Conservation (phyloP, 768 basidiomycete genomes). For the Rhodotorula toruloides region DNA sequence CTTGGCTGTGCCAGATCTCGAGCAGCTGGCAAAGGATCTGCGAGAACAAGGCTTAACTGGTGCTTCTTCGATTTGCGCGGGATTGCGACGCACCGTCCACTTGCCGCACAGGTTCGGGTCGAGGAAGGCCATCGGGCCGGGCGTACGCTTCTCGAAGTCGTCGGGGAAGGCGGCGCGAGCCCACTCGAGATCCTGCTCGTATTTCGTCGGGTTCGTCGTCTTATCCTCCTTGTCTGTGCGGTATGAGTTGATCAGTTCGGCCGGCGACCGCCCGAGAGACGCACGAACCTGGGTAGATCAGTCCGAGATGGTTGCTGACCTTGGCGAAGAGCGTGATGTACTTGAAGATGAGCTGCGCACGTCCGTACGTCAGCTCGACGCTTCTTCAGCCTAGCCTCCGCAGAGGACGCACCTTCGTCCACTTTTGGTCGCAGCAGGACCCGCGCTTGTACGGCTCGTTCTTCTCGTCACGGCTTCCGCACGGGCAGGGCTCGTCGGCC, state of each 20-base stretch:
- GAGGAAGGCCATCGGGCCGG: conserved; percentile 62
- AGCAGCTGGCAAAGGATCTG: conserved; percentile 67
- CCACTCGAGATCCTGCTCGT: conserved; percentile 58
- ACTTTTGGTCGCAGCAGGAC: conserved; percentile 55
- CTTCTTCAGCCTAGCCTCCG: not conserved
- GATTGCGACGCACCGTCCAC: conserved; percentile 56
- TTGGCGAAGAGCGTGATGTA: conserved; percentile 78
- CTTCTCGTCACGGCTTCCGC: conserved; percentile 45
- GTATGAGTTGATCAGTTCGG: too few species aligned
- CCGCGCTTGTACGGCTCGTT: conserved; percentile 54
- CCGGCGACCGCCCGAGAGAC: too few species aligned
- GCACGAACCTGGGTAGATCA: conserved; percentile 71
- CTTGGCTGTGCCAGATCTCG: conserved; percentile 59
- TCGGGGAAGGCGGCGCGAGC: conserved; percentile 63
- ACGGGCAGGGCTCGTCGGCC: conserved; percentile 68
- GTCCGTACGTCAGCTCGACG: not conserved
- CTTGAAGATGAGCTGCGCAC: conserved; percentile 55
- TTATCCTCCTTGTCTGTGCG: conserved; percentile 55
- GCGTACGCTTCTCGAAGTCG: conserved; percentile 45
- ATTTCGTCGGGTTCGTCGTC: conserved; percentile 64
- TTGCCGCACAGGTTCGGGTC: conserved; percentile 71
- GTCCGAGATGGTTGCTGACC: conserved; percentile 76
- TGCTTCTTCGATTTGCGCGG: too few species aligned
- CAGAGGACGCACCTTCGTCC: conserved; percentile 17
- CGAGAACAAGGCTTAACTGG: too few species aligned